phyloP scores from a whole-genome alignment of 2,329 filamentous ascomycete species.

The Ophioceras dolichostomum region DNA sequence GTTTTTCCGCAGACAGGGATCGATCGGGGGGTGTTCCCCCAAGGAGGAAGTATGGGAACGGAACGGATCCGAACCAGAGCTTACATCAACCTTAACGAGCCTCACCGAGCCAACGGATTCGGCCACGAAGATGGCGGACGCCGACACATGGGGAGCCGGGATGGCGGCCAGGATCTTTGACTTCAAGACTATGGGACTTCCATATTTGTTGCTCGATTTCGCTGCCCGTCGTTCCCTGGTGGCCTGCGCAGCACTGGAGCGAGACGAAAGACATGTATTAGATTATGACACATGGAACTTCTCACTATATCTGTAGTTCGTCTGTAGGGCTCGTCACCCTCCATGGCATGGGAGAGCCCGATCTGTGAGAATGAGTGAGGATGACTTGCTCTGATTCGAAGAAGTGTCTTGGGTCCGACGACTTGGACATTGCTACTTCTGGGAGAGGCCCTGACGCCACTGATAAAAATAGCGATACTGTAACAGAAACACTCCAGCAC shows the following conservation, averaged over 20 bases:
- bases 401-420: conserved; percentile 1
- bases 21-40: neutral
- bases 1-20: too few species aligned
- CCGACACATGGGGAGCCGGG: conserved; percentile 49
- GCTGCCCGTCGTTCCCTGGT: conserved; percentile 49
- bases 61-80: conserved; percentile 8
- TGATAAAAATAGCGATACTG: too few species aligned
- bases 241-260: conserved; percentile 34
- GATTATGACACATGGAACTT: too few species aligned
- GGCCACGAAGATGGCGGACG: conserved; percentile 56
- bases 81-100: conserved; percentile 62
- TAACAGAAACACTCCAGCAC: too few species aligned
- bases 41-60: neutral
- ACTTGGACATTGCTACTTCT: conserved; percentile 3
- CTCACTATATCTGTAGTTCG: too few species aligned
- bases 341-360: too few species aligned
- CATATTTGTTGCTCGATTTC: conserved; percentile 65
- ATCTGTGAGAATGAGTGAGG: too few species aligned
- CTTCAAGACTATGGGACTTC: conserved; percentile 65
- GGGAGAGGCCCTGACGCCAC: too few species aligned
- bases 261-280: conserved; percentile 11
- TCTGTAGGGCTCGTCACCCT: too few species aligned
- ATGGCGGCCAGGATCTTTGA: conserved; percentile 76
- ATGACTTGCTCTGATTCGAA: conserved; percentile 4
- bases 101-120: conserved; percentile 78